Percentiles rank a stretch among this genome's conserved stretches.
Evolutionary conservation across 805 yeast genomes (phyloP).

Genomic region (Wickerhamomyces bovis): DNA sequence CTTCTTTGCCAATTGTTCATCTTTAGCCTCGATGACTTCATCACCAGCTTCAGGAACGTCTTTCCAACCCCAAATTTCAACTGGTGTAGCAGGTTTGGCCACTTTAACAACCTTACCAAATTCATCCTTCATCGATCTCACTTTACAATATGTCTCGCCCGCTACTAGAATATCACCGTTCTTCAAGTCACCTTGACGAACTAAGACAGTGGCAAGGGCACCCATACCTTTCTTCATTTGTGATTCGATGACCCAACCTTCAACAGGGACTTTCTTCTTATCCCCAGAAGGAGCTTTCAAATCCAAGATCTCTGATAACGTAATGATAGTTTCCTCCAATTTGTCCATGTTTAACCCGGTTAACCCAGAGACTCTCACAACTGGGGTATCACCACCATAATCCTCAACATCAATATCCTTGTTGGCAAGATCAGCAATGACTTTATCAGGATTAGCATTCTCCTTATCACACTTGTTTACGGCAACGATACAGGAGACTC

Average conservation of each 20-base stretch:
- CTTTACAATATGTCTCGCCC: constrained; percentile 82
- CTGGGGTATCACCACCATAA: constrained; percentile 93
- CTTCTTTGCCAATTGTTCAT: constrained; percentile 68
- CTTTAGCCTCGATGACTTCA: constrained; percentile 66
- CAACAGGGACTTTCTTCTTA: constrained; percentile 40
- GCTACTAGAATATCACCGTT: constrained; percentile 75
- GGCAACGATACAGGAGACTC: constrained; percentile 84
- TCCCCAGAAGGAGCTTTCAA: constrained; percentile 50
- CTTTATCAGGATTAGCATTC: constrained; percentile 68
- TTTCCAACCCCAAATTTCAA: constrained; percentile 92
- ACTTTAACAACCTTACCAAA: constrained; percentile 51
- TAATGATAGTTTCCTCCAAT: constrained; percentile 80
- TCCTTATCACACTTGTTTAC: constrained; percentile 87
- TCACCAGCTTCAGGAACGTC: constrained; percentile 91
- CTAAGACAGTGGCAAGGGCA: constrained; percentile 75
- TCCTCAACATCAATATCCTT: constrained; percentile 83
- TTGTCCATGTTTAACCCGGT: constrained; percentile 89
- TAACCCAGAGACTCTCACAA: constrained; percentile 80
- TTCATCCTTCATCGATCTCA: constrained; percentile 73
- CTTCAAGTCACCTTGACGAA: constrained; percentile 70
- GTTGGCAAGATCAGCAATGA: constrained; percentile 67
- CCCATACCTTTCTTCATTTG: constrained; percentile 80
- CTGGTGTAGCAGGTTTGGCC: constrained; percentile 87
- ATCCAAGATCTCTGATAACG: constrained; percentile 80
- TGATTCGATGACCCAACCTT: constrained; percentile 90